Evolutionary conservation across 1,284 basidiomycete genomes (phyloP).

Genomic region (Vanrija pseudolonga): DNA sequence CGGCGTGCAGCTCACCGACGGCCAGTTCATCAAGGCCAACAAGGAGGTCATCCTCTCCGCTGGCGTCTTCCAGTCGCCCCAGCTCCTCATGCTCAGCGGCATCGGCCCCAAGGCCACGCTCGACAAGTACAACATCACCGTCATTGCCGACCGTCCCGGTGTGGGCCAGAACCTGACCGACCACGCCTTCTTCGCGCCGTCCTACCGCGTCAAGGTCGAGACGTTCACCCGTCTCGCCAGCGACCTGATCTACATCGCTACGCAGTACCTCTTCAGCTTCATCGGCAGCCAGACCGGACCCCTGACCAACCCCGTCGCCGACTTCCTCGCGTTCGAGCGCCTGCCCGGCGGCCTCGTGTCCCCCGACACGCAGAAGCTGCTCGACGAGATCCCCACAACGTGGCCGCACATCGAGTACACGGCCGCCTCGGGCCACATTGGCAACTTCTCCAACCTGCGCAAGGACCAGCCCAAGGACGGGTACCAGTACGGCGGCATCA

Average conservation of each 20-base stretch:
- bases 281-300: not conserved
- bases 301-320: not conserved
- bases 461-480: constrained; percentile 1
- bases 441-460: not conserved
- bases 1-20: not conserved
- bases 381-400: not conserved
- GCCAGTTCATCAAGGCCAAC: not conserved
- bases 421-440: not conserved
- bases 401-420: not conserved
- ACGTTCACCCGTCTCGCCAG: not conserved
- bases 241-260: not conserved
- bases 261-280: not conserved
- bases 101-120: constrained; percentile 60
- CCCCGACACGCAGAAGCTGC: not conserved
- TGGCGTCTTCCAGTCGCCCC: constrained; percentile 38
- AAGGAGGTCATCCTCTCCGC: not conserved
- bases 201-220: not conserved
- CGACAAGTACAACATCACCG: constrained; percentile 53
- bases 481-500: not conserved
- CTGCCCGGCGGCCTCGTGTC: not conserved
- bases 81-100: constrained; percentile 69
- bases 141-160: constrained; percentile 56
- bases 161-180: constrained; percentile 62
- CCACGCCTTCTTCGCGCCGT: constrained; percentile 43
- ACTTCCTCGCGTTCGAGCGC: not conserved